A percentile compares a stretch with the other conserved stretches of the same genome.
phyloP scores from a whole-genome alignment of 2,329 filamentous ascomycete genomes.

The Cladosporium sp. region DNA sequence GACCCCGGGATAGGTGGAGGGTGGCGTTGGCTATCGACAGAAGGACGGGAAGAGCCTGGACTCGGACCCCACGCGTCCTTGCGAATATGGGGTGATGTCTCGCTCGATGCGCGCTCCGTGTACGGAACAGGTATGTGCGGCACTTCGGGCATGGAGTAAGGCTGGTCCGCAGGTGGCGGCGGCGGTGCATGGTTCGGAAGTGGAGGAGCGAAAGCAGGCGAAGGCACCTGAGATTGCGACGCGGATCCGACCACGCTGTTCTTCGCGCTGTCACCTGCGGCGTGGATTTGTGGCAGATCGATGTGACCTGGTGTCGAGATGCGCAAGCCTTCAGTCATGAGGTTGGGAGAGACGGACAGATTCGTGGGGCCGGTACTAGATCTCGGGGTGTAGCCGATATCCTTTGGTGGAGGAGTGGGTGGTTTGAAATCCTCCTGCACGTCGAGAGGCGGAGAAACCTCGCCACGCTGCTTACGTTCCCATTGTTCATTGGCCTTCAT shows the following conservation, averaged over 20 bases:
- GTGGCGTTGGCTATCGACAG: slow-evolving; percentile 27
- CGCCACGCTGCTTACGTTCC: slow-evolving; percentile 27
- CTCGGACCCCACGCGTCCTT: slow-evolving; percentile 26
- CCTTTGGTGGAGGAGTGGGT: slow-evolving; percentile 42
- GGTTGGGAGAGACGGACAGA: slow-evolving; percentile 18
- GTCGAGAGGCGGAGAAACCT: background rate
- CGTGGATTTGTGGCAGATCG: slow-evolving; percentile 35
- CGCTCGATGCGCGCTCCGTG: slow-evolving; percentile 26
- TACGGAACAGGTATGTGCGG: slow-evolving; percentile 18
- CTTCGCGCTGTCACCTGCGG: slow-evolving; percentile 17
- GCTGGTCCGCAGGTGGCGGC: slow-evolving; percentile 39
- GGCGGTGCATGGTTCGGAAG: slow-evolving; percentile 44
- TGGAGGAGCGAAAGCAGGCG: slow-evolving; percentile 31
- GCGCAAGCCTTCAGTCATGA: slow-evolving; percentile 21
- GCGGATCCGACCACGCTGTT: slow-evolving; percentile 3
- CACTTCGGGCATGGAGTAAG: slow-evolving; percentile 23
- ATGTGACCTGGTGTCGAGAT: slow-evolving; percentile 29
- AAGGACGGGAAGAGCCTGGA: slow-evolving; percentile 26
- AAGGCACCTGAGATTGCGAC: slow-evolving; percentile 10
- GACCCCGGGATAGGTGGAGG: slow-evolving; percentile 23
- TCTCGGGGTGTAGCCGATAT: slow-evolving; percentile 33
- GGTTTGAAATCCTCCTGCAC: slow-evolving; percentile 27
- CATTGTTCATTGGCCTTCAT: slow-evolving; percentile 29
- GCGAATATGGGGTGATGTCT: slow-evolving; percentile 25
- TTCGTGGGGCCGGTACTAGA: slow-evolving; percentile 27